These are phyloP conservation scores for Spraguea lophii DNA, from an alignment of 371 early-diverging fungal genomes.

Conservation along the genomic window DNA sequence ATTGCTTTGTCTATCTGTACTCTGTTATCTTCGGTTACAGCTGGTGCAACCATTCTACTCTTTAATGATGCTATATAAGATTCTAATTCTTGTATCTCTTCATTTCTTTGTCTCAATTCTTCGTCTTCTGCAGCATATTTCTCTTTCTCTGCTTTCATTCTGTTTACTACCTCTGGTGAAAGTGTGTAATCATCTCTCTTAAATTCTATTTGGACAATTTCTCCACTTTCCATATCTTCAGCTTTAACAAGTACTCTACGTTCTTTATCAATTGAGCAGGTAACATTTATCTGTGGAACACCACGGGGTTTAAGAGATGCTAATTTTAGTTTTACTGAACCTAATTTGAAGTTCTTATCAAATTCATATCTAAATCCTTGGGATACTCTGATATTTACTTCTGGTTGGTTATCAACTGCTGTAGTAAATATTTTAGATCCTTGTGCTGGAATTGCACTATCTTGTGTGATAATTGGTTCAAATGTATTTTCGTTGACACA, in stretches of 20 bases:
- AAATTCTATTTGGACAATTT: not conserved
- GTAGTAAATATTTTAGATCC: slow-evolving; percentile 38
- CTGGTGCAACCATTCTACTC: not conserved
- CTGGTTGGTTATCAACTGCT: slow-evolving; percentile 32
- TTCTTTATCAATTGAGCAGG: slow-evolving; percentile 8
- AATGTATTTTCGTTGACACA: slow-evolving; percentile 25
- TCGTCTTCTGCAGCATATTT: not conserved
- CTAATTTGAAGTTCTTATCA: slow-evolving; percentile 18
- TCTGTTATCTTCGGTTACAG: not conserved
- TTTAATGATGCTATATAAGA: not conserved
- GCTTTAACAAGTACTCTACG: slow-evolving; percentile 26
- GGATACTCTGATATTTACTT: slow-evolving; percentile 31
- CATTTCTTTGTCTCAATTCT: not conserved
- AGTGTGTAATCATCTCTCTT: not conserved
- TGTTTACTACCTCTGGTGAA: not conserved
- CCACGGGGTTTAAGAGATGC: slow-evolving; percentile 18
- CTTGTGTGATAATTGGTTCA: slow-evolving; percentile 23
- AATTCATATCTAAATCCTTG: slow-evolving; percentile 20
- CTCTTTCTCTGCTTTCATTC: not conserved
- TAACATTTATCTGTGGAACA: slow-evolving; percentile 31
- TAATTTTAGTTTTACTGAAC: slow-evolving; percentile 15
- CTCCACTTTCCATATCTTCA: slow-evolving; percentile 15
- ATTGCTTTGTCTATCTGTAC: not conserved
- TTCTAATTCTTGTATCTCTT: not conserved
- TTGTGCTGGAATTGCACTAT: slow-evolving; percentile 30